Evolutionary conservation across 2,329 filamentous ascomycete genomes (phyloP).

Genomic region (Chrysoporthe puriensis): DNA sequence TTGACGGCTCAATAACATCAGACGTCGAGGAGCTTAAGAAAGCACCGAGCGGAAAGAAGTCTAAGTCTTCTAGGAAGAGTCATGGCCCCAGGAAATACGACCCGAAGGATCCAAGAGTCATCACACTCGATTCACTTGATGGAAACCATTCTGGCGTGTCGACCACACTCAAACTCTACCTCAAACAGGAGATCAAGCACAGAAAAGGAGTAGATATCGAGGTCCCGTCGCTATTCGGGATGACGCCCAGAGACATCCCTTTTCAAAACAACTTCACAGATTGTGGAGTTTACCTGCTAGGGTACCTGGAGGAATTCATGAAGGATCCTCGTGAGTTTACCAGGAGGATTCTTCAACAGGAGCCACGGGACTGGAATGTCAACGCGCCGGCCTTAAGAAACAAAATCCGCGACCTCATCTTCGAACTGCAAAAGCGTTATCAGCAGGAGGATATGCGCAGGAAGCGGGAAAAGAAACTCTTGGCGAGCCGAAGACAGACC

Average conservation of each 20-base stretch:
- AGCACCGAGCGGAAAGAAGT: constrained; percentile 24
- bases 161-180: constrained; percentile 73
- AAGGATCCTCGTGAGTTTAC: constrained; percentile 73
- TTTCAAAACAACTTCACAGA: constrained; percentile 83
- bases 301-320: constrained; percentile 83
- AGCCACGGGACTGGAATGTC: constrained; percentile 57
- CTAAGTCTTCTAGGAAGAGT: constrained; percentile 36
- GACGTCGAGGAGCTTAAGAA: not conserved
- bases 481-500: constrained; percentile 13
- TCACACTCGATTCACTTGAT: constrained; percentile 88
- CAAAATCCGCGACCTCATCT: constrained; percentile 68
- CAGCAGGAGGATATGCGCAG: constrained; percentile 46
- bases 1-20: constrained; percentile 10
- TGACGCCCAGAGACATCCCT: constrained; percentile 77
- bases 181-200: constrained; percentile 71
- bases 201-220: constrained; percentile 54
- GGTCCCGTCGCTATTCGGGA: constrained; percentile 45
- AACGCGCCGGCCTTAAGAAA: constrained; percentile 63
- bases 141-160: constrained; percentile 65
- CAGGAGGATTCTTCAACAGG: constrained; percentile 64
- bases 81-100: constrained; percentile 47
- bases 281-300: constrained; percentile 85
- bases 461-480: constrained; percentile 39
- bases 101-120: constrained; percentile 67
- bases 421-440: constrained; percentile 64